Evolutionary conservation across 202 grass and related monocot species (phyloP).

Genomic region (Schoenoplectus tabernaemontani): DNA sequence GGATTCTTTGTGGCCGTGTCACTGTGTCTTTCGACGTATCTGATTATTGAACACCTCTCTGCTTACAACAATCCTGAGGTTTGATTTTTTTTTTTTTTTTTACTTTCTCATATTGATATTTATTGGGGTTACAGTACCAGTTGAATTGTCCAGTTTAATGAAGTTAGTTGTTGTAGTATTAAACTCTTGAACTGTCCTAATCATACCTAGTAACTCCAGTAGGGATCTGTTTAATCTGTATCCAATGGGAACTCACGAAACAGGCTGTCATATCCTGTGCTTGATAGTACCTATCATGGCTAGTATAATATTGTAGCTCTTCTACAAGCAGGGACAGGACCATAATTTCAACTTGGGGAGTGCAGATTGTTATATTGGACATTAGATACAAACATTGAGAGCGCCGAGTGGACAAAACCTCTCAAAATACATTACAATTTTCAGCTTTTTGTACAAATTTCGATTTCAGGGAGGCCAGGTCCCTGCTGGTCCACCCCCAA

Average conservation of each 20-base stretch:
- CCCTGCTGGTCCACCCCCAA: too few relatives aligned
- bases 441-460: too few relatives aligned
- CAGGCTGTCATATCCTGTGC: not conserved
- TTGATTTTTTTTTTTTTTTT: conserved; percentile 2
- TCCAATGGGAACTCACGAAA: not conserved
- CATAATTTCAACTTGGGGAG: too few relatives aligned
- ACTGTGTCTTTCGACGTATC: conserved; percentile 59
- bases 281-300: not conserved
- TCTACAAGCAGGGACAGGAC: too few relatives aligned
- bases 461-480: too few relatives aligned
- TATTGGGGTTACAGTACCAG: not conserved
- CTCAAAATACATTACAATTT: too few relatives aligned
- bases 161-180: not conserved
- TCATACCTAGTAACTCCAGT: not conserved
- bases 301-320: conserved; percentile 7
- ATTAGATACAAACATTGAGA: too few relatives aligned
- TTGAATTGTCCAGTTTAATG: not conserved
- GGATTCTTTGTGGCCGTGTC: conserved; percentile 65
- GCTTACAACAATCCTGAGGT: conserved; percentile 98
- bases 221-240: not conserved
- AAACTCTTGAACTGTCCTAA: not conserved
- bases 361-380: too few relatives aligned
- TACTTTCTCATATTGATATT: not conserved
- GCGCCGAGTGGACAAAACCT: too few relatives aligned
- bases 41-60: conserved; percentile 81